Conservation (phyloP, 331 rosid species). For the Stylosanthes scabra region DNA sequence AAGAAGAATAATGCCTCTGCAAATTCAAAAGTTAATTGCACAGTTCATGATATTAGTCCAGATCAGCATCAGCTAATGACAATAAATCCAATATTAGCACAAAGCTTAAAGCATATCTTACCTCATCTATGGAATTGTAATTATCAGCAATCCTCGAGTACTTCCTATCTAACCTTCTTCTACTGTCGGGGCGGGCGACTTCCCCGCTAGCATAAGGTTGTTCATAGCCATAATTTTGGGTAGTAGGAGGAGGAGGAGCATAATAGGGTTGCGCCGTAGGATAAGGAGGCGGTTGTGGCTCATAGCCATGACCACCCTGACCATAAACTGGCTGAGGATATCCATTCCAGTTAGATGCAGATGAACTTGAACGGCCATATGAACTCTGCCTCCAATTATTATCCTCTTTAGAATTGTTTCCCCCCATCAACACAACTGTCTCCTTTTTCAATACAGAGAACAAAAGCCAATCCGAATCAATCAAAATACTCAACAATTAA, state of each 20-base stretch:
- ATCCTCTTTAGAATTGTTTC: conserved; percentile 65
- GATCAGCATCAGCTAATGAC: background rate
- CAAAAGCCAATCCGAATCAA: conserved; percentile 34
- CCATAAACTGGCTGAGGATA: conserved; percentile 41
- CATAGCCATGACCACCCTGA: conserved; percentile 40
- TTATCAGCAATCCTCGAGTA: conserved; percentile 85
- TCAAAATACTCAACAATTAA: conserved; percentile 18
- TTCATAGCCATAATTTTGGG: conserved; percentile 47
- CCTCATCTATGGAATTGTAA: conserved; percentile 82
- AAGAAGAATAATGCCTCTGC: background rate
- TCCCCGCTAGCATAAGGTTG: conserved; percentile 41
- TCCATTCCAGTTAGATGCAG: conserved; percentile 54
- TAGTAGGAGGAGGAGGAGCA: conserved; percentile 40
- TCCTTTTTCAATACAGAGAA: conserved; percentile 16
- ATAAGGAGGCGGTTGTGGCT: conserved; percentile 40
- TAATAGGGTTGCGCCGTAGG: conserved; percentile 39
- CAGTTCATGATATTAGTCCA: background rate
- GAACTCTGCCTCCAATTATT: conserved; percentile 55
- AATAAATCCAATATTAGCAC: background rate
- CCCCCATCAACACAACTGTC: conserved; percentile 74
- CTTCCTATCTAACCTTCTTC: conserved; percentile 65
- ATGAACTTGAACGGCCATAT: conserved; percentile 50
- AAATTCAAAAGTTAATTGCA: conserved; percentile 24
- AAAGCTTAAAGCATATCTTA: conserved; percentile 40
- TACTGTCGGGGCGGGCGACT: conserved; percentile 32